Evolutionary conservation across 129 eudicot species (phyloP), one percentile per base, ranked within the genome.

Genomic region (Pseudognaphalium luteoalbum): DNA sequence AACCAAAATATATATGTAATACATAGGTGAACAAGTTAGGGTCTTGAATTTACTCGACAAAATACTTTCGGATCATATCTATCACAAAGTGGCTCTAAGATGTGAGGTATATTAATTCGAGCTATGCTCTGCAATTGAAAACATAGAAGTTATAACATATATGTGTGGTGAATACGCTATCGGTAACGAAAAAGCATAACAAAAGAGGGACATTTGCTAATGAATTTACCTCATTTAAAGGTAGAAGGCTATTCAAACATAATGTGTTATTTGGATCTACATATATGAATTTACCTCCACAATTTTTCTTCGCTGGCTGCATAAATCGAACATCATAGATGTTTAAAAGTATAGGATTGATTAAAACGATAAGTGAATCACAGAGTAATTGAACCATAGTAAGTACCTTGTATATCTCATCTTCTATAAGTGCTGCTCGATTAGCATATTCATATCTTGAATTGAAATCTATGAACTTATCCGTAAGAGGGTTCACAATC

Each of bases 251-350:
- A 42, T 39, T 71, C 12, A 75, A 39, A 73, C 85, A 82, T 39
- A 51, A 15, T 63, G 82, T 71, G 68, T 82, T 77, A 16, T 82
- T 76, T 32, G 82, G 78, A 82, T 82, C 82, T 28, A 72, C 54
- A 34, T 82, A 70, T 41, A 76, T 44, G 44, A 54, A 82, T 82
- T 82, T 72, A 41, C 82, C 78, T 39, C 42, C 70, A 58, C 85
- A 82, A 19, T 77, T 8, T 56, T 64, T 14, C 71, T 71, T 76
- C n/a, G 85, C 85, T 28, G 82, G 39, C 85, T 82, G 73, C 64
- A 71, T 70, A 59, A 44, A 29, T 30, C 17, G 22, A 54, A 73
- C 56, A 33, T 1, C 56, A 33, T 1, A 19, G 29, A 60, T 3
- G 58, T n/a, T 54, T 16, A 54, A 9, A n/a, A n/a, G 25, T 16